Conservation (phyloP, 2,329 filamentous ascomycete genomes). For the Alternaria atra region DNA sequence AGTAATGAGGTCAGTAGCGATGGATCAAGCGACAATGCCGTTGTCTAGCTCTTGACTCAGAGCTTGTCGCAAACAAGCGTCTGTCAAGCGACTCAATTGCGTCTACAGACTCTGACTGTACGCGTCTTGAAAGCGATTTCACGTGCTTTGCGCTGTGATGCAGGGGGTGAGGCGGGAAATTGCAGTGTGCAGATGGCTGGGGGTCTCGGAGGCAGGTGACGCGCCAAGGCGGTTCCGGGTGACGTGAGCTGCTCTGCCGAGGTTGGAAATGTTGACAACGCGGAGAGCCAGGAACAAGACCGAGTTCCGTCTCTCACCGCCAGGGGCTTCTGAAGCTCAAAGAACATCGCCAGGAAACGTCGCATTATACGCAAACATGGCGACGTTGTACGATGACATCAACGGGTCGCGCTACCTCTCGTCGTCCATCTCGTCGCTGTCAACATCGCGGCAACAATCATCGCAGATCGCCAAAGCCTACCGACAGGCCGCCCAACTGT, state of each 20-base stretch:
- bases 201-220: conserved; percentile 13
- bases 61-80: conserved; percentile 13
- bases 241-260: conserved; percentile 24
- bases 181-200: conserved; percentile 6
- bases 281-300: conserved; percentile 22
- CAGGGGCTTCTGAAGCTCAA: conserved; percentile 17
- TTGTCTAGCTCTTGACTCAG: conserved; percentile 16
- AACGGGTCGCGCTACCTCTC: conserved; percentile 68
- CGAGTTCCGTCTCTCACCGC: conserved; percentile 19
- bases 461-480: conserved; percentile 89
- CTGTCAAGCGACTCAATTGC: conserved; percentile 16
- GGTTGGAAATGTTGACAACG: conserved; percentile 30
- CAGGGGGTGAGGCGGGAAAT: conserved; percentile 1
- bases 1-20: conserved; percentile 29
- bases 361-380: conserved; percentile 36
- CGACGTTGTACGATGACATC: conserved; percentile 61
- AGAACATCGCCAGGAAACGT: background rate
- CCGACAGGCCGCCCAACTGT: conserved; percentile 91
- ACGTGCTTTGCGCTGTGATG: background rate
- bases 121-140: background rate
- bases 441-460: conserved; percentile 70
- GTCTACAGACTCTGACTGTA: background rate
- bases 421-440: conserved; percentile 74
- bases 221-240: conserved; percentile 23
- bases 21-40: conserved; percentile 16